A percentile compares a stretch with the other conserved stretches of the same genome.
Evolutionary conservation across 2,329 filamentous ascomycete species (phyloP).

Genomic region (Pezicula rhizophila): DNA sequence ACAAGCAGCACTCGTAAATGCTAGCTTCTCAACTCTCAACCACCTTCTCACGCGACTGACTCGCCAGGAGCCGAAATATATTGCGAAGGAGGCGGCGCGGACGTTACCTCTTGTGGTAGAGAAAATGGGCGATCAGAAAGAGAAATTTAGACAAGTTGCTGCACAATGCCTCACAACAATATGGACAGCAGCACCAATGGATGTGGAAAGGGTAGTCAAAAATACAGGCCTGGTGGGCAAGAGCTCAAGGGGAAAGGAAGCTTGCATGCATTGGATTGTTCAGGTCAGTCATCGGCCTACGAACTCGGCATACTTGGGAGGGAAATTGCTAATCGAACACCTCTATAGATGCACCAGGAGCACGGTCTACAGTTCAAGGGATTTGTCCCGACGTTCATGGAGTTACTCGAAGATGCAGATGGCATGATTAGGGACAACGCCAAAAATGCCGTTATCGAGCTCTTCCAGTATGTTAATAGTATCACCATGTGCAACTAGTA

Average conservation of each 20-base stretch:
- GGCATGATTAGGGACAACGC: constrained; percentile 79
- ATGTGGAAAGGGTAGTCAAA: constrained; percentile 76
- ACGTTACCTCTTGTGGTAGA: constrained; percentile 74
- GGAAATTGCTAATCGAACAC: constrained; percentile 8
- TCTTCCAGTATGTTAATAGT: constrained; percentile 60
- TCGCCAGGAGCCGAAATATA: constrained; percentile 73
- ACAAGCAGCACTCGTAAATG: constrained; percentile 71
- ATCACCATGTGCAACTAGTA: background rate
- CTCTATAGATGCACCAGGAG: constrained; percentile 67
- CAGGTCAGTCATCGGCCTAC: constrained; percentile 45
- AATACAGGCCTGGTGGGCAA: constrained; percentile 73
- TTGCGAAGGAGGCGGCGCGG: constrained; percentile 63
- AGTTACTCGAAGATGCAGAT: constrained; percentile 84
- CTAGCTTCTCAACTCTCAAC: constrained; percentile 80
- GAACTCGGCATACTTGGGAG: background rate
- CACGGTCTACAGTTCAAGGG: constrained; percentile 72
- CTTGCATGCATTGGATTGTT: constrained; percentile 77
- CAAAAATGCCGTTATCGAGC: constrained; percentile 75
- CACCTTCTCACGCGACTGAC: constrained; percentile 82
- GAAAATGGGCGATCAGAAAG: constrained; percentile 80
- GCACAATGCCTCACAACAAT: constrained; percentile 72
- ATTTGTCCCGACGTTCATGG: constrained; percentile 79
- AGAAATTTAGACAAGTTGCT: constrained; percentile 73
- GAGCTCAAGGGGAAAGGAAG: constrained; percentile 79
- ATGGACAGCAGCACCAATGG: constrained; percentile 60